Evolutionary conservation across 2,329 filamentous ascomycete species (phyloP).

Genomic region (Cercospora zeina): DNA sequence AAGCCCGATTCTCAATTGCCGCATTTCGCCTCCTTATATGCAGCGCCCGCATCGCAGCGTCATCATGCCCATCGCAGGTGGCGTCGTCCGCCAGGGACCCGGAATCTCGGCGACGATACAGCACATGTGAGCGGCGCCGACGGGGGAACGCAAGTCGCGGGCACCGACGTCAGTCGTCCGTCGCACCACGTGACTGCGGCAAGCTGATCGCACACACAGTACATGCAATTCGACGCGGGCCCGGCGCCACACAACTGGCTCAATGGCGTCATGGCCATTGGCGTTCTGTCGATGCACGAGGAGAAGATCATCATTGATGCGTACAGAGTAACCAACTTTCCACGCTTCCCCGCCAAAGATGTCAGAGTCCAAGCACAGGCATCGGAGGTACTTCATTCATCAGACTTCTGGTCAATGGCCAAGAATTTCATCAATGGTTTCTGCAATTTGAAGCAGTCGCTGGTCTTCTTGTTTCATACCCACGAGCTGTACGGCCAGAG

Average conservation of each 20-base stretch:
- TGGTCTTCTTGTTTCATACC: conserved; percentile 40
- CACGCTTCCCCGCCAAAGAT: conserved; percentile 16
- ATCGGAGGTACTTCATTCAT: no score
- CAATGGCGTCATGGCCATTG: conserved; percentile 31
- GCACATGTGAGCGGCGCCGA: conserved; percentile 30
- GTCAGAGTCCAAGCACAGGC: neutral
- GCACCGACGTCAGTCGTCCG: neutral
- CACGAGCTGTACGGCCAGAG: conserved; percentile 38
- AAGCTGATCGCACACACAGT: conserved; percentile 18
- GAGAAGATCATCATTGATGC: conserved; percentile 33
- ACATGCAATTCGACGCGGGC: conserved; percentile 32
- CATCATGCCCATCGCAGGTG: conserved; percentile 31
- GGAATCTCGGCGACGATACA: conserved; percentile 26
- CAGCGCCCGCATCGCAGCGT: conserved; percentile 24
- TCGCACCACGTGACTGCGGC: neutral
- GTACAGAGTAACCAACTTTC: conserved; percentile 32
- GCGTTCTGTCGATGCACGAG: conserved; percentile 30
- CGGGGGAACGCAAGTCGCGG: conserved; percentile 22
- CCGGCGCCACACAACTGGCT: conserved; percentile 32
- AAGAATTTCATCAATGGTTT: conserved; percentile 35
- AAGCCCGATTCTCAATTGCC: no score
- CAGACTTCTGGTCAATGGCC: neutral
- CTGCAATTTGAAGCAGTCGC: conserved; percentile 32
- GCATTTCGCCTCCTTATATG: no score
- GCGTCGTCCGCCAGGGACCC: conserved; percentile 30